These are phyloP conservation scores for Acanthamoeba triangularis DNA, from an alignment of 208 protist genomes.

Conservation along the genomic window DNA sequence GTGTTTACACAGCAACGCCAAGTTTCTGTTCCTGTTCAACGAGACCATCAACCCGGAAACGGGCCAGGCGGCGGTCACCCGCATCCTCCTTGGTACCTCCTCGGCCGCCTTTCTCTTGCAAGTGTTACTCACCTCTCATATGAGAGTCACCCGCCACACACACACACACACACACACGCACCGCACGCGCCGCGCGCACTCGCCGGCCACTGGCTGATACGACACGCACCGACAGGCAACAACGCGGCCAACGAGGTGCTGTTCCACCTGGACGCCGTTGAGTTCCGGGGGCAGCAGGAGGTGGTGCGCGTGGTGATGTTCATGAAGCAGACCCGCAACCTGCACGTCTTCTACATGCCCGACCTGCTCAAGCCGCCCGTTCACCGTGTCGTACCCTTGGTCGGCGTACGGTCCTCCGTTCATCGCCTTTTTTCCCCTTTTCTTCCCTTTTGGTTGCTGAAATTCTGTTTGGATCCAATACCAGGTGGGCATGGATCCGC, in stretches of 20 bases:
- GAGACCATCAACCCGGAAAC: no score
- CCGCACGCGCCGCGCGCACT: no score
- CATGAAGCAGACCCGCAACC: neutral
- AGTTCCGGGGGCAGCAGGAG: neutral
- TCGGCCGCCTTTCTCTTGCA: neutral
- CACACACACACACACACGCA: no score
- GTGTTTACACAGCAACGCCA: no score
- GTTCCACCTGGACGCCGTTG: neutral
- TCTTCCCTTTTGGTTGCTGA: no score
- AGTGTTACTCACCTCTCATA: neutral
- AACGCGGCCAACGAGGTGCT: neutral
- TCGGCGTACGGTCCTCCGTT: no score
- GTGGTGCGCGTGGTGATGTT: neutral
- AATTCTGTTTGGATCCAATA: no score
- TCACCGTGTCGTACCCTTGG: neutral
- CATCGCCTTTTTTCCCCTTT: no score
- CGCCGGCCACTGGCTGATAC: no score
- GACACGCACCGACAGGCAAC: neutral
- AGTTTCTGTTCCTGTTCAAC: no score
- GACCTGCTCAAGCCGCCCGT: neutral
- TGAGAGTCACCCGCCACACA: neutral
- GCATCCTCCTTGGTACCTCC: no score
- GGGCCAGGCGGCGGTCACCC: no score
- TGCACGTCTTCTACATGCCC: neutral
- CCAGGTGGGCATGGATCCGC: neutral